Conservation (phyloP, 2,329 filamentous ascomycete species). For the Alternaria ethzedia region DNA sequence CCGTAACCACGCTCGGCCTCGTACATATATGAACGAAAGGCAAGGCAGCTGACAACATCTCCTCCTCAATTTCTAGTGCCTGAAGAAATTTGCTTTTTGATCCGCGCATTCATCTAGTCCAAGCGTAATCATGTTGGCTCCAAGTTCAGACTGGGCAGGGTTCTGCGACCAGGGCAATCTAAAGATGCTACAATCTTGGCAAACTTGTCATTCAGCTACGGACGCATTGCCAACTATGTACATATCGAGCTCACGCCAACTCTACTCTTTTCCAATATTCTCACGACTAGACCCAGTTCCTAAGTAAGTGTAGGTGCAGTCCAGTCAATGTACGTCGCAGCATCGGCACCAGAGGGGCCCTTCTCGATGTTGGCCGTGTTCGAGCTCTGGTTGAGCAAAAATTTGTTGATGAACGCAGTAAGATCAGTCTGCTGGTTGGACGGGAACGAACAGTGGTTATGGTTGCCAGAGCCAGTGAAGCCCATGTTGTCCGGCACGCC, state of each 20-base stretch:
- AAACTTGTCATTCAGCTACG: neutral
- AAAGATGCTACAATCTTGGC: neutral
- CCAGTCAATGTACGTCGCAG: conserved; percentile 47
- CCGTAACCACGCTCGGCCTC: neutral
- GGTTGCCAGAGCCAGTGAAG: conserved; percentile 62
- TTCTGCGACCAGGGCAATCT: neutral
- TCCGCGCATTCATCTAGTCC: neutral
- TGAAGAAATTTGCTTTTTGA: neutral
- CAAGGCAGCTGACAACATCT: neutral
- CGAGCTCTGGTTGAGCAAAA: conserved; percentile 44
- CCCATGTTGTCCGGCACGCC: conserved; percentile 64
- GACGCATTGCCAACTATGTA: conserved; percentile 7
- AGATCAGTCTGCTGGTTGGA: conserved; percentile 60
- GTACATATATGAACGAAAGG: neutral
- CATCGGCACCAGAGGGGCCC: conserved; percentile 38
- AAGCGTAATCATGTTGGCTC: neutral
- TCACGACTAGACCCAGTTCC: neutral
- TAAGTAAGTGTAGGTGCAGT: conserved; percentile 44
- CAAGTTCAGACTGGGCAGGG: neutral
- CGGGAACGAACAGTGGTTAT: conserved; percentile 65
- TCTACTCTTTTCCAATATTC: neutral
- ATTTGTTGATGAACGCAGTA: conserved; percentile 63
- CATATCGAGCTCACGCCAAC: conserved; percentile 15
- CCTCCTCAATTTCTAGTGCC: neutral
- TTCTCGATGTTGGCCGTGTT: conserved; percentile 45